phyloP scores from a whole-genome alignment of 202 grass and related monocot genomes.

The Zoysia matrella region DNA sequence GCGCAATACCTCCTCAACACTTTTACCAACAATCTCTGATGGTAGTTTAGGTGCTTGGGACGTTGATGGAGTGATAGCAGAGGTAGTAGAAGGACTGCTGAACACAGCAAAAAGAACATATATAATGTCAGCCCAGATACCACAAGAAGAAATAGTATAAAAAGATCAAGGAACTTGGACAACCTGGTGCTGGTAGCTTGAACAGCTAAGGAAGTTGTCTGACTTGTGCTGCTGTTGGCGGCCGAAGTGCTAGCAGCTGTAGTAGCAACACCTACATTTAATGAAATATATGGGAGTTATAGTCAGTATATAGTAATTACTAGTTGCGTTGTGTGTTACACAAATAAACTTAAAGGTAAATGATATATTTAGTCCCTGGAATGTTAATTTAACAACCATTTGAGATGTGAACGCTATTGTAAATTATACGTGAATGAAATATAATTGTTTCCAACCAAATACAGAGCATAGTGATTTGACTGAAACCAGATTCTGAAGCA shows the following conservation, averaged over 20 bases:
- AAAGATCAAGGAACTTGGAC: conserved; percentile 44
- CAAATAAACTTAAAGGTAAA: neutral
- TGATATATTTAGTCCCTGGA: conserved; percentile 18
- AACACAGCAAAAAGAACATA: conserved; percentile 26
- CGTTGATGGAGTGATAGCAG: conserved; percentile 54
- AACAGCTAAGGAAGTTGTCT: conserved; percentile 64
- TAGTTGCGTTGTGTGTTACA: neutral
- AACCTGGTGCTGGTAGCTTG: conserved; percentile 79
- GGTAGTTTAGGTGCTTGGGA: conserved; percentile 21
- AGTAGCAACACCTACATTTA: conserved; percentile 55
- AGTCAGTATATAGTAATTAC: too few species aligned
- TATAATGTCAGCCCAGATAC: conserved; percentile 36
- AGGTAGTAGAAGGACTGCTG: conserved; percentile 50
- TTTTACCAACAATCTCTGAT: conserved; percentile 97
- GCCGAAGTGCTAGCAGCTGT: conserved; percentile 53
- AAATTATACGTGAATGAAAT: neutral
- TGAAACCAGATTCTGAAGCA: neutral
- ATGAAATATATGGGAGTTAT: conserved; percentile 12
- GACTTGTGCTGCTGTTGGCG: conserved; percentile 60
- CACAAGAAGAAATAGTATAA: conserved; percentile 15
- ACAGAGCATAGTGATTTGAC: conserved; percentile 13
- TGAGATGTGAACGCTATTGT: neutral
- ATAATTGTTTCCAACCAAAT: conserved; percentile 21
- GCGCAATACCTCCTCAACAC: conserved; percentile 78
- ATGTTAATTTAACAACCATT: conserved; percentile 2